phyloP scores from a whole-genome alignment of 768 basidiomycete genomes.

The Mycena haematopus region DNA sequence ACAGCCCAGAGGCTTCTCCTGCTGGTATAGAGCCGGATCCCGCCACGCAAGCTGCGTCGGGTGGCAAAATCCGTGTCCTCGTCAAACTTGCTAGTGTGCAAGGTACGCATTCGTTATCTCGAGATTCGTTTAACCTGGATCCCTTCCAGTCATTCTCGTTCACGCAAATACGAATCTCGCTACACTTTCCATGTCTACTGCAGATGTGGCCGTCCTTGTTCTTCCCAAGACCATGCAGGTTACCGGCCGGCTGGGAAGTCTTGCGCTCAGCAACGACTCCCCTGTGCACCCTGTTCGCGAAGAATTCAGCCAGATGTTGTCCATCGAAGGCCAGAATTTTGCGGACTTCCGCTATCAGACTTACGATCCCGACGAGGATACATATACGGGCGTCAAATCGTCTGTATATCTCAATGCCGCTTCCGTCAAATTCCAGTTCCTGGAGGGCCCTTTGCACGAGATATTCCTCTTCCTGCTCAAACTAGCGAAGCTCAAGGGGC shows the following conservation, averaged over 20 bases:
- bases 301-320: constrained; percentile 84
- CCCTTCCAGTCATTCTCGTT: constrained; percentile 72
- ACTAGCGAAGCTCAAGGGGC: constrained; percentile 87
- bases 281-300: constrained; percentile 54
- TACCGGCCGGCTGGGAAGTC: constrained; percentile 80
- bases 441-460: constrained; percentile 89
- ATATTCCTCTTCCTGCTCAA: constrained; percentile 84
- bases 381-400: constrained; percentile 83
- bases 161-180: constrained; percentile 76
- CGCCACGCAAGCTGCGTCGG: constrained; percentile 21
- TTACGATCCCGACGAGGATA: constrained; percentile 74
- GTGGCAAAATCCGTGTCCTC: constrained; percentile 77
- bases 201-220: constrained; percentile 81
- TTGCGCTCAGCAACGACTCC: constrained; percentile 82
- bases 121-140: not conserved
- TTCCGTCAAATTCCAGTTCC: constrained; percentile 87
- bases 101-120: constrained; percentile 52
- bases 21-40: constrained; percentile 23
- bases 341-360: constrained; percentile 96
- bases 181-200: constrained; percentile 89
- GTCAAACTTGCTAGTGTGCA: constrained; percentile 86
- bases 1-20: constrained; percentile 11
- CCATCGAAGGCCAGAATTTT: constrained; percentile 93
- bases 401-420: constrained; percentile 83
- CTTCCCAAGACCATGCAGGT: constrained; percentile 76